Conservation (phyloP, 805 yeast genomes). For the Candida anglica region DNA sequence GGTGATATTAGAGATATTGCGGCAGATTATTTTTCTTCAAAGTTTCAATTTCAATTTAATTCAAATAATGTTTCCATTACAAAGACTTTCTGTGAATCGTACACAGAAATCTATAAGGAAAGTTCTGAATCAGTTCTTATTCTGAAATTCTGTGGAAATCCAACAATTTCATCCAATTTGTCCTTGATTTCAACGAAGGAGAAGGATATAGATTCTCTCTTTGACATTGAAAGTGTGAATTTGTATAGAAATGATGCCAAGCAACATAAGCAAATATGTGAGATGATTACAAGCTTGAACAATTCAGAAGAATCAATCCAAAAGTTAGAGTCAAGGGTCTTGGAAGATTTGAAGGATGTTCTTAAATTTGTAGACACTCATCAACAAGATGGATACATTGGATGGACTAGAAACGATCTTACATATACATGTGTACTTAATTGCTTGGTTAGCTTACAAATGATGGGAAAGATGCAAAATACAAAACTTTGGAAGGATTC, state of each 20-base stretch:
- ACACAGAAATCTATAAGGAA: not conserved
- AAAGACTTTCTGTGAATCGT: not conserved
- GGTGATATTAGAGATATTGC: conserved; percentile 50
- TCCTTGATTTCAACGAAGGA: not conserved
- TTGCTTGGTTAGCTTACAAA: too few species aligned
- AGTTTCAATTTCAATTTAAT: not conserved
- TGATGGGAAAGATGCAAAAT: too few species aligned
- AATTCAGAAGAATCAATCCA: not conserved
- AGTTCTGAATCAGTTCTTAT: not conserved
- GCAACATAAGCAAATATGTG: conserved; percentile 1
- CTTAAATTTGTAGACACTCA: conserved; percentile 2
- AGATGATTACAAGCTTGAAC: conserved; percentile 1
- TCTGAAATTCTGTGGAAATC: conserved; percentile 5
- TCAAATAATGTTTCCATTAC: not conserved
- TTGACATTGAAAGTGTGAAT: conserved; percentile 65
- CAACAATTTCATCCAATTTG: conserved; percentile 14
- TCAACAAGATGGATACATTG: conserved; percentile 10
- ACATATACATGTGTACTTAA: too few species aligned
- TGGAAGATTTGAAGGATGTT: conserved; percentile 1
- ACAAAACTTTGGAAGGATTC: too few species aligned
- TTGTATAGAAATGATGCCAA: conserved; percentile 53
- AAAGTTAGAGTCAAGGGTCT: conserved; percentile 1
- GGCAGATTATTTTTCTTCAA: conserved; percentile 33
- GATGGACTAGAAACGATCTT: conserved; percentile 12
- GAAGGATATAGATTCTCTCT: conserved; percentile 35